Evolutionary conservation across 768 basidiomycete genomes (phyloP).

Genomic region (Kwoniella shandongensis): DNA sequence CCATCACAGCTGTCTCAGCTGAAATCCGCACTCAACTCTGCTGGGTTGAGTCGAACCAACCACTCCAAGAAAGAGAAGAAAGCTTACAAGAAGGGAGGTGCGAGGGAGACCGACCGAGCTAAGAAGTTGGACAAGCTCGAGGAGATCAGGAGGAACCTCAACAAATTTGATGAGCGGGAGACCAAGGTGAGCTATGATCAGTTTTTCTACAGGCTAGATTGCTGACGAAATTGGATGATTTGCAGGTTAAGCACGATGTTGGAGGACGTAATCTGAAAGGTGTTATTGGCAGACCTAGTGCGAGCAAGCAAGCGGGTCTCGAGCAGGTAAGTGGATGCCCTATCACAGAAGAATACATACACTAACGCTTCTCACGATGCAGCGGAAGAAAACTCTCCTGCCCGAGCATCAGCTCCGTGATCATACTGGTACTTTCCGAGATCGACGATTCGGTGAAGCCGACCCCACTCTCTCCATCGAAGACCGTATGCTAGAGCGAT

Average conservation of each 20-base stretch:
- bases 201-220: background rate
- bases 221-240: background rate
- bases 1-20: slow-evolving; percentile 84
- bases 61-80: slow-evolving; percentile 60
- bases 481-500: slow-evolving; percentile 94
- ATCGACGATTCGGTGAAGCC: slow-evolving; percentile 94
- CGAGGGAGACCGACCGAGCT: slow-evolving; percentile 64
- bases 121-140: slow-evolving; percentile 75
- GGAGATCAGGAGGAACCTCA: slow-evolving; percentile 80
- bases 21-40: slow-evolving; percentile 75
- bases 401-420: slow-evolving; percentile 82
- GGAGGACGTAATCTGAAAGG: slow-evolving; percentile 86
- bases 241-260: slow-evolving; percentile 66
- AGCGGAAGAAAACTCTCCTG: slow-evolving; percentile 84
- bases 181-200: slow-evolving; percentile 65
- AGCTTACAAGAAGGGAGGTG: slow-evolving; percentile 65
- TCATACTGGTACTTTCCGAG: slow-evolving; percentile 82
- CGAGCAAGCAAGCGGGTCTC: slow-evolving; percentile 84
- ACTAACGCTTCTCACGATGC: slow-evolving; percentile 14
- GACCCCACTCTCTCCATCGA: slow-evolving; percentile 89
- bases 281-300: slow-evolving; percentile 74
- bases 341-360: background rate
- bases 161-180: slow-evolving; percentile 91
- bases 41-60: slow-evolving; percentile 69
- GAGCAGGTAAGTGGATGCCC: slow-evolving; percentile 71